Evolutionary conservation across 148 eudicot species (phyloP).

Genomic region (Camellia sinensis): DNA sequence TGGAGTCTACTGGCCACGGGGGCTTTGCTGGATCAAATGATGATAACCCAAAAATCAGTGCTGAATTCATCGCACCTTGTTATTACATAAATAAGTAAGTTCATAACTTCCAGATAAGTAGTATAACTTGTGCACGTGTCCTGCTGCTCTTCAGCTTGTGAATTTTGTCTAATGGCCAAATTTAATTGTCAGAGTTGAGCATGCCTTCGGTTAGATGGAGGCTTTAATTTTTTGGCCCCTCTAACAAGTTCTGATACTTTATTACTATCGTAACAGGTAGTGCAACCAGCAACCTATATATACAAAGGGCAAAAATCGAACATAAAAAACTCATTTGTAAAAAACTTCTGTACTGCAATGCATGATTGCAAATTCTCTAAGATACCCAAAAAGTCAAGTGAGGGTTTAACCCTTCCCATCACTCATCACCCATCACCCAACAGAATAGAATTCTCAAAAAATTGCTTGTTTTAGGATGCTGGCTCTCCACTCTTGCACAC

Average conservation of each 20-base stretch:
- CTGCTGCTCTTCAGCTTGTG: background rate
- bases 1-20: conserved; percentile 80
- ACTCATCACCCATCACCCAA: background rate
- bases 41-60: conserved; percentile 77
- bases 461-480: background rate
- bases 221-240: background rate
- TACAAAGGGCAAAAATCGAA: background rate
- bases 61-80: conserved; percentile 90
- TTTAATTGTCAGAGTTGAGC: background rate
- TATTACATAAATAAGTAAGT: conserved; percentile 83
- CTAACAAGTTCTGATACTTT: background rate
- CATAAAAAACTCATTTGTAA: background rate
- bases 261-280: background rate
- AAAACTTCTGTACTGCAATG: background rate
- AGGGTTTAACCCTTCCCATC: background rate
- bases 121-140: background rate
- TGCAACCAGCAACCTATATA: background rate
- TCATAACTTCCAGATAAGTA: background rate
- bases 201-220: background rate
- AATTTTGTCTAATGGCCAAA: conserved; percentile 1
- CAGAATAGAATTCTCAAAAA: background rate
- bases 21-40: conserved; percentile 91
- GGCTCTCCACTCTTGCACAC: background rate
- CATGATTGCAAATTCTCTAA: background rate
- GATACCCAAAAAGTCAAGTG: background rate